Percentiles rank a stretch among this genome's conserved stretches.
Evolutionary conservation across 2,329 filamentous ascomycete species (phyloP).

Genomic region (Fusarium coicis): DNA sequence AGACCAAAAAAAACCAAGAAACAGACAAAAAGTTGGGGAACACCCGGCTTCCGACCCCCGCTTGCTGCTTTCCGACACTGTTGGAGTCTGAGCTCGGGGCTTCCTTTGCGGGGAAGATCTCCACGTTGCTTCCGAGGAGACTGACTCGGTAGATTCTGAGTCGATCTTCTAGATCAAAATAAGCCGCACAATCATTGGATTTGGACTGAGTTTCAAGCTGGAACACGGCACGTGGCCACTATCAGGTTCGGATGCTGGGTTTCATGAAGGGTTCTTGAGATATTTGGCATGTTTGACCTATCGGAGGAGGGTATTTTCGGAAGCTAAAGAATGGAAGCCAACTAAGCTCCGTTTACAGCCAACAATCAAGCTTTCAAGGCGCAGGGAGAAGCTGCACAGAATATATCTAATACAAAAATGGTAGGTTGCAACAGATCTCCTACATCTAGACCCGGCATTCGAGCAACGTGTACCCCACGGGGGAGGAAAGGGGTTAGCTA

Average conservation of each 20-base stretch:
- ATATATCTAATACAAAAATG: not conserved
- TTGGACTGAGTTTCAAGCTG: not conserved
- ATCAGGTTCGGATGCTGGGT: not conserved
- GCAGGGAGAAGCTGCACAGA: not conserved
- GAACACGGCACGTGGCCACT: not conserved
- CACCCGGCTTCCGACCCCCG: slow-evolving; percentile 23
- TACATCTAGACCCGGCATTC: not conserved
- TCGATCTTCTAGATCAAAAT: not conserved
- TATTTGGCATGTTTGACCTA: not conserved
- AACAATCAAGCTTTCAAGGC: not conserved
- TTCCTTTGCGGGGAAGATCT: slow-evolving; percentile 16
- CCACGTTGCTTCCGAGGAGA: not conserved
- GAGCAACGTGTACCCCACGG: not conserved
- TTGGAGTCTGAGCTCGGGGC: not conserved
- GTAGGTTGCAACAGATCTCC: not conserved
- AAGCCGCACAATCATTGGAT: not conserved
- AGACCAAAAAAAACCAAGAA: not conserved
- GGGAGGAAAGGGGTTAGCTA: not conserved
- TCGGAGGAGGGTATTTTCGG: not conserved
- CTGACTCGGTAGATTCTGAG: slow-evolving; percentile 8
- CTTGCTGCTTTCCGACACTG: not conserved
- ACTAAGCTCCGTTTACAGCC: not conserved
- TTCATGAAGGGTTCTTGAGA: not conserved
- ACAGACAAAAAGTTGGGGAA: not conserved
- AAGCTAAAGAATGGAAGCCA: not conserved